Percentiles rank a stretch among this genome's conserved stretches.
Evolutionary conservation across 805 yeast genomes (phyloP).

Genomic region (Millerozyma acaciae): DNA sequence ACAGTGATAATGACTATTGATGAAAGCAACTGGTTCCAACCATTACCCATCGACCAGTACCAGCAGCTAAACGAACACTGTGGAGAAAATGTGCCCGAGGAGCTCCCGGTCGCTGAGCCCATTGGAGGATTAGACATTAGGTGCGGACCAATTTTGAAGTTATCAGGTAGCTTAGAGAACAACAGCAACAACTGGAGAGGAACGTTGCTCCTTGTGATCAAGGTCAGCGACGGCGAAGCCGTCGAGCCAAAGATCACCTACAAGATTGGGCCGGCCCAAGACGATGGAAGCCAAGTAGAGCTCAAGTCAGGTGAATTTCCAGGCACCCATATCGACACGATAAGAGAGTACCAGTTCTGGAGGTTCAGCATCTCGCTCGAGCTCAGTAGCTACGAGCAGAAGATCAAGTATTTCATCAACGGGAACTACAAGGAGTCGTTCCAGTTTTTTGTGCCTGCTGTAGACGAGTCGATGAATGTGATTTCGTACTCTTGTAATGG

Average conservation of each 20-base stretch:
- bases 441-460: conserved; percentile 68
- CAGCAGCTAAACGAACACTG: conserved; percentile 3
- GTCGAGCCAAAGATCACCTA: conserved; percentile 29
- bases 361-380: conserved; percentile 56
- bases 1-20: not conserved
- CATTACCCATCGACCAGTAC: not conserved
- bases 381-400: conserved; percentile 51
- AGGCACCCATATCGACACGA: conserved; percentile 43
- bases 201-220: conserved; percentile 60
- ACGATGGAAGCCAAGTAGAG: conserved; percentile 1
- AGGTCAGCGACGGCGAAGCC: conserved; percentile 23
- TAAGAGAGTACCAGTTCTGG: conserved; percentile 54
- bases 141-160: conserved; percentile 78
- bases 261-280: conserved; percentile 33
- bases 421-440: conserved; percentile 33
- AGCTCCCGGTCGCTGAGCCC: conserved; percentile 24
- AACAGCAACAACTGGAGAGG: conserved; percentile 56
- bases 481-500: conserved; percentile 90
- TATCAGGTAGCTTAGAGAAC: conserved; percentile 58
- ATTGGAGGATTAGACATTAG: conserved; percentile 39
- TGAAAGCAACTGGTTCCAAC: conserved; percentile 2
- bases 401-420: conserved; percentile 60
- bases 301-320: conserved; percentile 43
- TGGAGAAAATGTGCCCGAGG: conserved; percentile 21
- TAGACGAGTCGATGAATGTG: conserved; percentile 67